Base-by-base conservation (phyloP, 2,329 filamentous ascomycete genomes). In the Exserohilum rostratum region DNA sequence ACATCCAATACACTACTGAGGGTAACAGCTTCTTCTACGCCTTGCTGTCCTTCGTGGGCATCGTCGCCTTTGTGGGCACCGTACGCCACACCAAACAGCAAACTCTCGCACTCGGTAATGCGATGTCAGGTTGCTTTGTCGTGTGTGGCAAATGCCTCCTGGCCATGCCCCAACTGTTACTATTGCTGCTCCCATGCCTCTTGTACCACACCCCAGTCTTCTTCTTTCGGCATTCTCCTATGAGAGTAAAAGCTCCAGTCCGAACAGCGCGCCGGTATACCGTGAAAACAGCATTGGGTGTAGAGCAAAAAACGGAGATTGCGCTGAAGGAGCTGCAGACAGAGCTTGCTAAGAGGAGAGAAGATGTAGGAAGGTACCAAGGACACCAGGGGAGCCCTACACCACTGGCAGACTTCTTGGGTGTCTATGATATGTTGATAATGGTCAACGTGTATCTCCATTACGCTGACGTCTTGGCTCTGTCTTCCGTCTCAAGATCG, bases 381-480 rank as follows among this genome's bases (percentile, higher is more conserved):
- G 42, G 51, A 20, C 30, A 30, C 4, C 20, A 10, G 0, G 60
- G 59, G 3, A 40, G 46, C 18, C 38, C 56, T 12, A 57, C 47
- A 3, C 43, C 42, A n/a, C 52, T 72, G 5, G 50, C 69, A 10
- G 55, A 64, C 3, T 71, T 72, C 33, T 47, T 72, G n/a, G 40
- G 53, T n/a, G 58, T 65, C 17, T 72, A 71, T 48, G 70, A 72
- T 40, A 65, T 72, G 35, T 53, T 72, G 3, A 62, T 72, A 13
- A 46, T 64, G 3, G 58, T 71, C 29, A 46, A 55, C 3, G 34
- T 61, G 33, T n/a, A 71, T n/a, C 57, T 71, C 2, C 69, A 72
- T 51, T 71, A 66, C 54, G 15, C 47, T 10, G 70, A 72, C 53
- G 31, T 71, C 13, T 31, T 61, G 30, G 66, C 59, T 35, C 59